Base-by-base conservation (phyloP, 2,329 filamentous ascomycete species). In the Ceratocystis cubensis region DNA sequence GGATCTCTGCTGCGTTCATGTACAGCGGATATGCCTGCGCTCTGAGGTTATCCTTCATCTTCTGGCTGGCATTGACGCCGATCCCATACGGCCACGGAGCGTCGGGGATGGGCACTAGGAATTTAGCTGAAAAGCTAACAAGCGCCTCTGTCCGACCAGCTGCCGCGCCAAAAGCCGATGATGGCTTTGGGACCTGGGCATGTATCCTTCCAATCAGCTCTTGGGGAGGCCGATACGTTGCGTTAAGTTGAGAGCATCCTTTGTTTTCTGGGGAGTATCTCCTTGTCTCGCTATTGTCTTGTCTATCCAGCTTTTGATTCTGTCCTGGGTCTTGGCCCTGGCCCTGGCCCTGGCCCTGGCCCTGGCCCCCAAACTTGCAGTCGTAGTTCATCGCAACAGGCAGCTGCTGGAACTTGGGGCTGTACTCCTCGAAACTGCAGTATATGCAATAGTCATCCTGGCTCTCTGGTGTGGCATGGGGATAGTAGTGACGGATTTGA, bases 111-210 rank as follows among this genome's bases (percentile, higher is more conserved):
- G 67, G 69, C 37, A 64, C 67, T 30, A 37, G 70, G 68, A 41
- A 44, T 71, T 71, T 68, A 70, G 71, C 25, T 73, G 72, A 65
- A 10, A 30, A n/a, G 22, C 61, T 25, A 28, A 28, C 53, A 30
- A 57, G 17, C 30, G 53, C 25, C 3, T 30, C 5, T 3, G 25
- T 5, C 25, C n/a, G 25, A 7, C 4, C 28, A 30, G 5, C 28
- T 3, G 28, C 53, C 17, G 28, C 28, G 17, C n/a, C 15, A 10
- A 7, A 17, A 33, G 2, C n/a, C 53, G 4, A 17, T 7, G n/a
- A 17, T 2, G 48, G 20, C 20, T 25, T 25, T 25, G 20, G 13
- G 48, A 7, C 37, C 37, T 5, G 48, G 48, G 13, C 48, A 28
- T 53, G 48, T 25, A 50, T 6, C n/a, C 46, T 22, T n/a, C 46